phyloP scores from a whole-genome alignment of 148 eudicot species.

The Rhododendron williamsianum region DNA sequence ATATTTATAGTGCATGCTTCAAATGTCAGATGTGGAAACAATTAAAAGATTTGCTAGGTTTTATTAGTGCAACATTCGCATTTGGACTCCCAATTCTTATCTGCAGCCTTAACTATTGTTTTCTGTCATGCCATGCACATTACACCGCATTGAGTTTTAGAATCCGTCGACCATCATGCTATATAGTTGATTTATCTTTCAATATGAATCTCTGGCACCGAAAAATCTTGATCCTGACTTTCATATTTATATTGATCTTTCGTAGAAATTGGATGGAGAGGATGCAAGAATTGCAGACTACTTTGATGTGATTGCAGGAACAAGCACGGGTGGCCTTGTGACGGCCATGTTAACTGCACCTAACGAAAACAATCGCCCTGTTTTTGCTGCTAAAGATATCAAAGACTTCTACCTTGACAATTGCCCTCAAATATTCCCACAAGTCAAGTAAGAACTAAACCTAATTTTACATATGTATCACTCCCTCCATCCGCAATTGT shows the following conservation, averaged over 20 bases:
- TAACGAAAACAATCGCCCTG: neutral
- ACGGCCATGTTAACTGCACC: constrained; percentile 14
- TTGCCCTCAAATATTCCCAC: constrained; percentile 14
- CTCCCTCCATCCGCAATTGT: no score
- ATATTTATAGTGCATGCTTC: neutral
- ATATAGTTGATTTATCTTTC: neutral
- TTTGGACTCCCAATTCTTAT: no score
- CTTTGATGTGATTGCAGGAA: constrained; percentile 13
- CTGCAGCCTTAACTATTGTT: neutral
- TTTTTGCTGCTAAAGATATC: constrained; percentile 20
- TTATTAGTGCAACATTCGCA: neutral
- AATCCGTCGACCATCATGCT: neutral
- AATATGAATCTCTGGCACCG: neutral
- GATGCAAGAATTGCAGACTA: constrained; percentile 15
- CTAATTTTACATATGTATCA: neutral
- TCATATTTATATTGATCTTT: neutral
- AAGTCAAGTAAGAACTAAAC: neutral
- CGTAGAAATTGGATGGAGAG: constrained; percentile 14
- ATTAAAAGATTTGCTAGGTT: neutral
- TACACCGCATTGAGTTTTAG: neutral
- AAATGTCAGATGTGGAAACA: no score
- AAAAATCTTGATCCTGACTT: neutral
- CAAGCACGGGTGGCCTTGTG: constrained; percentile 14
- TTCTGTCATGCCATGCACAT: neutral
- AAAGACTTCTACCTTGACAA: constrained; percentile 12